phyloP scores from a whole-genome alignment of 2,329 filamentous ascomycete species.

The Pseudopithomyces chartarum region DNA sequence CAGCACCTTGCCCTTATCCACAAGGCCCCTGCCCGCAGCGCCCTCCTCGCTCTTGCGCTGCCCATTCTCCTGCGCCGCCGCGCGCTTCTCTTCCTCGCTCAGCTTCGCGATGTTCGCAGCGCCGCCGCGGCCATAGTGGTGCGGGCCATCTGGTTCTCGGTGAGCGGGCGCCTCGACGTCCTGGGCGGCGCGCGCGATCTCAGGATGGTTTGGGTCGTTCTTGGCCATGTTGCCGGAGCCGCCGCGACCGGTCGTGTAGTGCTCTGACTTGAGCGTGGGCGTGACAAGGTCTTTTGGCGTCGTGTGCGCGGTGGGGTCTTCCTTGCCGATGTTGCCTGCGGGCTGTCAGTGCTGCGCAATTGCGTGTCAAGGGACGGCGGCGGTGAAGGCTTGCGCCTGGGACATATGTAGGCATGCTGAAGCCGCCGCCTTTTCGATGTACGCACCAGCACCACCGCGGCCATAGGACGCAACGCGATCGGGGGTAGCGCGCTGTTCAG shows the following conservation, averaged over 20 bases:
- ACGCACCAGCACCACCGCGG: conserved; percentile 73
- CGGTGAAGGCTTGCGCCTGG: no score
- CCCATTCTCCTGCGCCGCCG: conserved; percentile 32
- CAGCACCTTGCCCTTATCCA: conserved; percentile 61
- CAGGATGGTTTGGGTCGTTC: conserved; percentile 67
- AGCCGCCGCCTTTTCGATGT: no score
- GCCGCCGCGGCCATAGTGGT: conserved; percentile 75
- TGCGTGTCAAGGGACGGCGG: no score
- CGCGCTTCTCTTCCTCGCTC: conserved; percentile 49
- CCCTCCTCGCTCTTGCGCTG: conserved; percentile 40
- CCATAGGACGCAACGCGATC: conserved; percentile 63
- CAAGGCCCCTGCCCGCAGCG: conserved; percentile 45
- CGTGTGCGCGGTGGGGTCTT: conserved; percentile 39
- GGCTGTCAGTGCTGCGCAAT: conserved; percentile 11
- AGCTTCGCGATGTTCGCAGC: conserved; percentile 70
- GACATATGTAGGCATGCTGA: no score
- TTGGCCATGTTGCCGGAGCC: conserved; percentile 89
- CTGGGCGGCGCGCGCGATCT: conserved; percentile 76
- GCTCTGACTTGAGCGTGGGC: conserved; percentile 79
- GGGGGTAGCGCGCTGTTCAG: conserved; percentile 7
- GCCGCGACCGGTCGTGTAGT: conserved; percentile 88
- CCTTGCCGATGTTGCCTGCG: conserved; percentile 55
- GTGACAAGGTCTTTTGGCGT: conserved; percentile 71
- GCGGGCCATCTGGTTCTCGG: conserved; percentile 62
- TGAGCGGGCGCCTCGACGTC: conserved; percentile 69